phyloP scores from a whole-genome alignment of 2,329 filamentous ascomycete genomes.

The Truncatella angustata region DNA sequence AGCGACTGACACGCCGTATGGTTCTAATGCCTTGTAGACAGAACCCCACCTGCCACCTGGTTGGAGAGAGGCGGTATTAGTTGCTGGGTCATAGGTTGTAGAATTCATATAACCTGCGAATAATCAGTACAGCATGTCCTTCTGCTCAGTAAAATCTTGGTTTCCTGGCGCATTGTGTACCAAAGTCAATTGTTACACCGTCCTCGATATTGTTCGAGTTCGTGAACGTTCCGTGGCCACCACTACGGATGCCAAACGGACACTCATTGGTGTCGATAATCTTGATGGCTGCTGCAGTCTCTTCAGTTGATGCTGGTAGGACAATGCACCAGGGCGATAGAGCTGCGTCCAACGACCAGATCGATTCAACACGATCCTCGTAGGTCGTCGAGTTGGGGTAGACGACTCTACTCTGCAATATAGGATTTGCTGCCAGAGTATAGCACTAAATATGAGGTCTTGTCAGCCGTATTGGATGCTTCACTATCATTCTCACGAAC shows the following conservation, averaged over 20 bases:
- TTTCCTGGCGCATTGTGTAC: background rate
- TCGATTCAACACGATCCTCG: slow-evolving; percentile 1
- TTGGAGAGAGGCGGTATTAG: slow-evolving; percentile 28
- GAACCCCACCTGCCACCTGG: slow-evolving; percentile 20
- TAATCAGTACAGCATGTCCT: too few species aligned
- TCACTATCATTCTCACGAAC: too few species aligned
- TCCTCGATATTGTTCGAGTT: slow-evolving; percentile 8
- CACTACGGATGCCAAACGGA: slow-evolving; percentile 13
- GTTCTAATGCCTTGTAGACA: slow-evolving; percentile 18
- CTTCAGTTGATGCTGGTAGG: slow-evolving; percentile 4
- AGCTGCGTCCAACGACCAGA: slow-evolving; percentile 5
- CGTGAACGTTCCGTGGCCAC: slow-evolving; percentile 11
- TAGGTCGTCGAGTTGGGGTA: background rate
- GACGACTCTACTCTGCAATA: background rate
- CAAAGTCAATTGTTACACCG: slow-evolving; percentile 15
- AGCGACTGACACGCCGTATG: slow-evolving; percentile 18
- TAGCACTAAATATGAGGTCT: too few species aligned
- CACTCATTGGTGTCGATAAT: slow-evolving; percentile 14
- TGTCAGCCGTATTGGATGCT: too few species aligned
- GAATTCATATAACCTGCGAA: slow-evolving; percentile 25
- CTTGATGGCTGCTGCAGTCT: slow-evolving; percentile 1
- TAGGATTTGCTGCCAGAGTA: too few species aligned
- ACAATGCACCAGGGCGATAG: slow-evolving; percentile 8
- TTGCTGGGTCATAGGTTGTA: slow-evolving; percentile 24
- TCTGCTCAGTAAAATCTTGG: background rate